phyloP scores from a whole-genome alignment of 2,329 filamentous ascomycete species.

The Fusarium equiseti region DNA sequence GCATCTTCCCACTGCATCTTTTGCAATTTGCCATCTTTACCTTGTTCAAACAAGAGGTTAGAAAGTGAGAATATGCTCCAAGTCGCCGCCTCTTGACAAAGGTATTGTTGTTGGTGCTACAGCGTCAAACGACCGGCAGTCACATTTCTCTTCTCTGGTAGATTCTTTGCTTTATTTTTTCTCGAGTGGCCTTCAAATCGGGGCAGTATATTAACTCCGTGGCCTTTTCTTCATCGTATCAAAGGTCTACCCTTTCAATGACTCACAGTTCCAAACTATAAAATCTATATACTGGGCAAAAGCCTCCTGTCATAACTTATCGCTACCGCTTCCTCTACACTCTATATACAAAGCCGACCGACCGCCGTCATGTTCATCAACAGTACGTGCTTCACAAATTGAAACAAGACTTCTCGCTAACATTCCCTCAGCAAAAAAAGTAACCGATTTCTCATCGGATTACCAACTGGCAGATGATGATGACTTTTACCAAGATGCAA shows the following conservation, averaged over 20 bases:
- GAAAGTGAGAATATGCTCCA: background rate
- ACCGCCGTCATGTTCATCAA: background rate
- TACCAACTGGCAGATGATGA: background rate
- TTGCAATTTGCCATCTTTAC: background rate
- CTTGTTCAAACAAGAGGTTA: background rate
- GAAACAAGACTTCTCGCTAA: background rate
- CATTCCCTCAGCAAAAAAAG: background rate
- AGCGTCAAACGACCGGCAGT: background rate
- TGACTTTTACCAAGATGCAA: conserved; percentile 12
- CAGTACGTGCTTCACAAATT: background rate
- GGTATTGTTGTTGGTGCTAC: background rate
- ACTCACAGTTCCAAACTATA: background rate
- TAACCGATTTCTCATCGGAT: background rate
- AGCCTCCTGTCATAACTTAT: background rate
- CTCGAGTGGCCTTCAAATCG: background rate
- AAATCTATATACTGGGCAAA: background rate
- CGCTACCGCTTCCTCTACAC: background rate
- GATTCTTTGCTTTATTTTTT: background rate
- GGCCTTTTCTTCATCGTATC: background rate
- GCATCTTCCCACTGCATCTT: background rate
- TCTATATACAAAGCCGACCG: background rate
- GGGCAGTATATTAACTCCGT: background rate
- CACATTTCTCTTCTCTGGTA: background rate
- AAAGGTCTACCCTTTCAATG: background rate
- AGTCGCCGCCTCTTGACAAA: background rate